phyloP scores from a whole-genome alignment of 192 early-diverging fungal genomes.

The Diversispora epigaea region DNA sequence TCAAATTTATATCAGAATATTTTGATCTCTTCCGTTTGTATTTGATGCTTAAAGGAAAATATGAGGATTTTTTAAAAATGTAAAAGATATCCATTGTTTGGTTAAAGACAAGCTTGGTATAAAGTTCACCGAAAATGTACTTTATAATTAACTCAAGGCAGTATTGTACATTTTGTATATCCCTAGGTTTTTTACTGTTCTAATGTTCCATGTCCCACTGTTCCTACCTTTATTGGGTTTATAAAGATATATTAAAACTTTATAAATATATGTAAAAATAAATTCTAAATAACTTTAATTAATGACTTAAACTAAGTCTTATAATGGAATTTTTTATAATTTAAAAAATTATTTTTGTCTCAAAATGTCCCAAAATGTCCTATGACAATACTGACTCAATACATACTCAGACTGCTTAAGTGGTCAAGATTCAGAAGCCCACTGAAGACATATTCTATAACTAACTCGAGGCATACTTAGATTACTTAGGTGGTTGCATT shows the following conservation, averaged over 20 bases:
- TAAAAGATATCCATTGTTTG: neutral
- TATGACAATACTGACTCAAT: too few relatives aligned
- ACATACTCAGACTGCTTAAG: neutral
- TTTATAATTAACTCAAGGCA: neutral
- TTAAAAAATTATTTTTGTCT: too few relatives aligned
- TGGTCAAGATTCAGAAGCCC: neutral
- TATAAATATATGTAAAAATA: too few relatives aligned
- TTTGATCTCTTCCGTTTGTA: slow-evolving; percentile 6
- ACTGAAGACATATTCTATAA: slow-evolving; percentile 3
- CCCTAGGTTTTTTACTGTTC: too few relatives aligned
- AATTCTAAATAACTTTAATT: too few relatives aligned
- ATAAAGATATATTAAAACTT: too few relatives aligned
- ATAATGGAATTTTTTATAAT: too few relatives aligned
- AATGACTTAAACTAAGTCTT: too few relatives aligned
- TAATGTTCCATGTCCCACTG: too few relatives aligned
- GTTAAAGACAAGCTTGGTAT: neutral
- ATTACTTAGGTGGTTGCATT: neutral
- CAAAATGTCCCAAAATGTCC: too few relatives aligned
- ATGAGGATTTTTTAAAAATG: neutral
- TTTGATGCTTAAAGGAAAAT: slow-evolving; percentile 4
- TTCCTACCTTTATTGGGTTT: too few relatives aligned
- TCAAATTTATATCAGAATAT: neutral
- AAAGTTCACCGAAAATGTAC: slow-evolving; percentile 5
- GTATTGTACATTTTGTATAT: too few relatives aligned
- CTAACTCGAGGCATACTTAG: neutral